Evolutionary conservation across 78 protist species (phyloP).

Genomic region (Paulinella micropora): DNA sequence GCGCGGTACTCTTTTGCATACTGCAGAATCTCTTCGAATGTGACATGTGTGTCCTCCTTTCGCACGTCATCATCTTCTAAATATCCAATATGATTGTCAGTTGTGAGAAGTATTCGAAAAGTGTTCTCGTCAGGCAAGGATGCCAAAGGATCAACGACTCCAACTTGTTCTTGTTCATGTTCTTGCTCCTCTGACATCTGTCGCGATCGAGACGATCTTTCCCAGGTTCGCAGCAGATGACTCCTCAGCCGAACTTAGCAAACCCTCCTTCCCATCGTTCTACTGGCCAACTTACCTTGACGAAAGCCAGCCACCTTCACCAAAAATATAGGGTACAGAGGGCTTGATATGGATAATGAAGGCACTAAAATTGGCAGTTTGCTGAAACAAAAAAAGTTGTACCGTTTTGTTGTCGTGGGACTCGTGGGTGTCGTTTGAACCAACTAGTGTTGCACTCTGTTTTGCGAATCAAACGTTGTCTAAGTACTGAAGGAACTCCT

Average conservation of each 20-base stretch:
- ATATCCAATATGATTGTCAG: constrained; percentile 90
- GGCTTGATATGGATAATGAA: too few relatives aligned
- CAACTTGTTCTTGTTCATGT: neutral
- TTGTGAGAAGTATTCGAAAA: constrained; percentile 41
- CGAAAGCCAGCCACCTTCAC: neutral
- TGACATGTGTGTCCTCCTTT: constrained; percentile 68
- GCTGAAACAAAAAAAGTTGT: too few relatives aligned
- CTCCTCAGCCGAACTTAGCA: neutral
- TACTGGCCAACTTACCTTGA: neutral
- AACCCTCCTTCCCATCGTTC: neutral
- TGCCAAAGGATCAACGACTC: neutral
- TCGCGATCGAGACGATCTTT: neutral
- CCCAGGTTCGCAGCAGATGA: neutral
- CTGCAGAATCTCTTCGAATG: constrained; percentile 82
- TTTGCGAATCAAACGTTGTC: too few relatives aligned
- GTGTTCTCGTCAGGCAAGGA: neutral
- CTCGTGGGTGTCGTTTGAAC: too few relatives aligned
- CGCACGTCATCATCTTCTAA: constrained; percentile 75
- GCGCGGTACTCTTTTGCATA: constrained; percentile 42
- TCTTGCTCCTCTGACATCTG: neutral
- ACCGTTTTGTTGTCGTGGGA: too few relatives aligned
- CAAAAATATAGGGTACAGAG: too few relatives aligned
- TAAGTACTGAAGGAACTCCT: too few relatives aligned
- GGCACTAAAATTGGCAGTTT: too few relatives aligned
- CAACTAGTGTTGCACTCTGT: too few relatives aligned